phyloP scores from a whole-genome alignment of 441 rosid species.

The Mallotus repandus region DNA sequence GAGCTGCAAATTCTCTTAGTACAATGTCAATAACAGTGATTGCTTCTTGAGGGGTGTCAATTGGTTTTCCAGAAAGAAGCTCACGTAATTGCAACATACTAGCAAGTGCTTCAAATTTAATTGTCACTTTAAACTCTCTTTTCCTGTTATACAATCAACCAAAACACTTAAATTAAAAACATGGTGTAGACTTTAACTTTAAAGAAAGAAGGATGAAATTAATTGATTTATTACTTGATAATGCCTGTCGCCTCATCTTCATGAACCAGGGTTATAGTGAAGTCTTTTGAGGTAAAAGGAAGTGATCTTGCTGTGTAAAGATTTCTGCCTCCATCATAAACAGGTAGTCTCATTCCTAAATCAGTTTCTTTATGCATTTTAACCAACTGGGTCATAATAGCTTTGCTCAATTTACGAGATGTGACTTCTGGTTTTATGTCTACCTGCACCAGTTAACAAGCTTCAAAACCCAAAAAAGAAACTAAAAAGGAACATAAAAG shows the following conservation, averaged over 20 bases:
- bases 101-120: slow-evolving; percentile 45
- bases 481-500: background rate
- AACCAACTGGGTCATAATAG: slow-evolving; percentile 42
- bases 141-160: slow-evolving; percentile 23
- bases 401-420: slow-evolving; percentile 36
- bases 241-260: slow-evolving; percentile 33
- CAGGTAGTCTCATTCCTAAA: slow-evolving; percentile 49
- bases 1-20: slow-evolving; percentile 40
- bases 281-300: slow-evolving; percentile 45
- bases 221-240: slow-evolving; percentile 25
- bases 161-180: background rate
- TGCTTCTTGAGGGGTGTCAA: slow-evolving; percentile 46
- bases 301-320: slow-evolving; percentile 48
- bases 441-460: slow-evolving; percentile 31
- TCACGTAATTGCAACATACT: slow-evolving; percentile 33
- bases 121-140: slow-evolving; percentile 38
- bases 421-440: slow-evolving; percentile 40
- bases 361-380: slow-evolving; percentile 36
- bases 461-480: background rate
- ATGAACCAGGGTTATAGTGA: slow-evolving; percentile 30
- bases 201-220: background rate
- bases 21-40: slow-evolving; percentile 41
- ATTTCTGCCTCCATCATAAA: slow-evolving; percentile 45
- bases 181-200: background rate
- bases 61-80: slow-evolving; percentile 46